Evolutionary conservation across 345 rosid species (phyloP).

Genomic region (Corymbia maculata): DNA sequence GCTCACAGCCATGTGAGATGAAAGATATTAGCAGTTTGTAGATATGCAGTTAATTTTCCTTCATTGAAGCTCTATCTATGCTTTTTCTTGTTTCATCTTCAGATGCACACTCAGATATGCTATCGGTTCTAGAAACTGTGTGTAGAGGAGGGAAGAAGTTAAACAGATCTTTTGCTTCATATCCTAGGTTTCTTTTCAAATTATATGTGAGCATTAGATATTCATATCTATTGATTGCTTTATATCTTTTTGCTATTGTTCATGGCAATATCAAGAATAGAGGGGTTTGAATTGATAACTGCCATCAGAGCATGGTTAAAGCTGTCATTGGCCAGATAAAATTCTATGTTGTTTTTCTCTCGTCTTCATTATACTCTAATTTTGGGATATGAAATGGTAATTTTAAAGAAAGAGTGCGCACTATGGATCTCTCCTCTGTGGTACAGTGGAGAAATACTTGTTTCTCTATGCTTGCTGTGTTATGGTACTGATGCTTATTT

Average conservation of each 20-base stretch:
- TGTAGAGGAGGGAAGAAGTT: neutral
- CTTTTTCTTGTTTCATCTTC: neutral
- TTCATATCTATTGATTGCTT: neutral
- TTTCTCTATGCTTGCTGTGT: neutral
- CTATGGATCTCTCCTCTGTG: neutral
- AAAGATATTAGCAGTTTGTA: conserved; percentile 80
- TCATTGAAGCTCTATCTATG: neutral
- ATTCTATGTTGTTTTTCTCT: neutral
- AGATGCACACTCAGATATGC: neutral
- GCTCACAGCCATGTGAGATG: conserved; percentile 77
- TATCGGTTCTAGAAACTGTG: neutral
- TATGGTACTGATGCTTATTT: neutral
- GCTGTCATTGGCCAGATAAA: neutral
- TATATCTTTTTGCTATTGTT: neutral
- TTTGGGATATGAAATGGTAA: neutral
- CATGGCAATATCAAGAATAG: neutral
- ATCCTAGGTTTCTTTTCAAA: neutral
- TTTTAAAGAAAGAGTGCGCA: neutral
- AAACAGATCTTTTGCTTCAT: neutral
- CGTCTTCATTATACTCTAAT: neutral
- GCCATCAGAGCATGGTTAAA: neutral
- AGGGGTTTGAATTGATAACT: neutral
- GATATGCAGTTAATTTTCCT: conserved; percentile 16
- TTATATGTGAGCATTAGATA: neutral
- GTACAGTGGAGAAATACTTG: neutral